Base-by-base conservation (phyloP, 129 eudicot genomes). In the Artemisia annua region DNA sequence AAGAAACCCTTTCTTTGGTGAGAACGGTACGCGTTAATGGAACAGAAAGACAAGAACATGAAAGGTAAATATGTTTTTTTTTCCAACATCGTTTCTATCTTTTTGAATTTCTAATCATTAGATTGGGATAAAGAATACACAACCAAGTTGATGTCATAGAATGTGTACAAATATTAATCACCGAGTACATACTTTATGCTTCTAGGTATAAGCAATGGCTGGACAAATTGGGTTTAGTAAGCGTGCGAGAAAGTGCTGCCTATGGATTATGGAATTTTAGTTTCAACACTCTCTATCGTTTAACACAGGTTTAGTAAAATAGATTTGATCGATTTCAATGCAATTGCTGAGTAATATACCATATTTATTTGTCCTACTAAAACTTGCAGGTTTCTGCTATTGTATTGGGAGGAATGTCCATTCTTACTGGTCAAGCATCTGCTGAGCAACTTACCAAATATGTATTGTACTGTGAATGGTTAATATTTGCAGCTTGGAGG, bases 401-500 rank as follows among this genome's bases (percentile, higher is more conserved):
- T 66, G 13, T 89, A 50, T 70, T 86, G 66, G 96, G 96, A 80
- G 96, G 96, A 80, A 78, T 84, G 85, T 84, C 89, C 51, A 80
- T 89, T 63, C 66, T 84, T 72, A 63, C 78, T 48, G 92, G 96
- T 75, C 83, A 70, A 68, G 80, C 80, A 64, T 79, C 89, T 6
- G 80, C 89, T 72, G 96, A 89, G 84, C 92, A 89, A 70, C 89
- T 89, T 66, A 86, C 87, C 19, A 89, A 84, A 78, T 89, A 89
- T 61, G 77, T 89, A 53, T 70, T 89, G 52, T 89, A 89, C 80
- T 89, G 92, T 59, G 96, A 89, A 83, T 89, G 96, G 96, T 82
- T 89, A 69, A 86, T 89, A 71, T 89, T 84, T 84, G 96, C 96
- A 19, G 83, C 96, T 18, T 86, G 92, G 92, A 87, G 96, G 80